Percentiles rank a stretch among this genome's conserved stretches.
Evolutionary conservation across 208 protist species (phyloP).

Genomic region (Leishmania amazonensis): DNA sequence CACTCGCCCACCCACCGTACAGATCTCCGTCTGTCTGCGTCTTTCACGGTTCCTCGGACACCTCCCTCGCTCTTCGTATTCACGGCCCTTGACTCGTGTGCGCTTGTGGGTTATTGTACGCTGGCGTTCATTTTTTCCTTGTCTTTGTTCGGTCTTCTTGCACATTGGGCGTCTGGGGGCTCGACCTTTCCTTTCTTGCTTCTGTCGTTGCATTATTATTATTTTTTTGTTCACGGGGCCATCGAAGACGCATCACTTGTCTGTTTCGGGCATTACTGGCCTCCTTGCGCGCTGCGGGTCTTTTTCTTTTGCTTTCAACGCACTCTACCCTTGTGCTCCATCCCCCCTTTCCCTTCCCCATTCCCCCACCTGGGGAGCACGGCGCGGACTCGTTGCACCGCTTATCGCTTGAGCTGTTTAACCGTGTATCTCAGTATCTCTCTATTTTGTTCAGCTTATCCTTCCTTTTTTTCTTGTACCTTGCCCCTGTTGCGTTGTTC

Average conservation of each 20-base stretch:
- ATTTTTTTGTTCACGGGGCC: neutral
- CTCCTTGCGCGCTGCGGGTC: neutral
- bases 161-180: neutral
- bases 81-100: neutral
- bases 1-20: neutral
- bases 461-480: neutral
- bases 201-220: neutral
- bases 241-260: neutral
- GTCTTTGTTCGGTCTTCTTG: neutral
- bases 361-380: too few species aligned
- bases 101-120: neutral
- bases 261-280: neutral
- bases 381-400: neutral
- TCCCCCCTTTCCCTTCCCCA: neutral
- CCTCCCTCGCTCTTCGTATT: neutral
- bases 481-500: neutral
- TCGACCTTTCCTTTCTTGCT: neutral
- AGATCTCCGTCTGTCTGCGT: neutral
- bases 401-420: neutral
- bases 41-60: neutral
- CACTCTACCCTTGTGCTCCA: neutral
- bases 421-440: neutral
- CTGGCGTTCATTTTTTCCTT: neutral
- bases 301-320: neutral
- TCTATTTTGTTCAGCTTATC: neutral